Evolutionary conservation across 148 eudicot genomes (phyloP).

Genomic region (Euryodendron excelsum): DNA sequence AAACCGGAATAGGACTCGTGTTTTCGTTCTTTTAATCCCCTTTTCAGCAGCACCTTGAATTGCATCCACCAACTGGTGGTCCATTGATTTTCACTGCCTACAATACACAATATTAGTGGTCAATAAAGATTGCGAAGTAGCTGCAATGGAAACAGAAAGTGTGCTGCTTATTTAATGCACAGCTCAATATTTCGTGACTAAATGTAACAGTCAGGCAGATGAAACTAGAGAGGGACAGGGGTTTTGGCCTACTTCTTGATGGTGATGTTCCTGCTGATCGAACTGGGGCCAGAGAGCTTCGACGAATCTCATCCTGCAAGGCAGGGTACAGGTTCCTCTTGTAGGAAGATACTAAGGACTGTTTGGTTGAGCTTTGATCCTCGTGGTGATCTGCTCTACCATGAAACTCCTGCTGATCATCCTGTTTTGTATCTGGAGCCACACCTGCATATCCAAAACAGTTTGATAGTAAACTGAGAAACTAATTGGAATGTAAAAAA

Average conservation of each 20-base stretch:
- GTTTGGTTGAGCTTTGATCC: constrained; percentile 53
- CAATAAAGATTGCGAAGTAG: neutral
- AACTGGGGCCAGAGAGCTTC: constrained; percentile 13
- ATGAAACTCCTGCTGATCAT: constrained; percentile 38
- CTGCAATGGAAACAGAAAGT: too few species aligned
- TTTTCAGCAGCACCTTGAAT: constrained; percentile 62
- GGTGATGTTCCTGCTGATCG: constrained; percentile 31
- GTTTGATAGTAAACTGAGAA: neutral
- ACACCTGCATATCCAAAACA: constrained; percentile 33
- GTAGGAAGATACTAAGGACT: constrained; percentile 50
- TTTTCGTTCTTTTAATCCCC: constrained; percentile 73
- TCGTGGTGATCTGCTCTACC: constrained; percentile 41
- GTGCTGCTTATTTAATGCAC: neutral
- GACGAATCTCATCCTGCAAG: constrained; percentile 48
- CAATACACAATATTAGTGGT: neutral
- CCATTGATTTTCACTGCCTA: constrained; percentile 62
- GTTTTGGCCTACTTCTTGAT: constrained; percentile 39
- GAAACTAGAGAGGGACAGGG: neutral
- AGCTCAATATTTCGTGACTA: neutral
- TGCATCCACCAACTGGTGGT: constrained; percentile 80
- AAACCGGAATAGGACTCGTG: constrained; percentile 75
- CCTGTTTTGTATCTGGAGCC: constrained; percentile 42
- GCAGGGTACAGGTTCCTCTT: constrained; percentile 53
- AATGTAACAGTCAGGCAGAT: neutral
- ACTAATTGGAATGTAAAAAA: neutral